Percentiles rank a stretch among this genome's conserved stretches.
These are phyloP conservation scores for Huntiella decipiens DNA, from an alignment of 2,329 filamentous ascomycete genomes.

Conservation along the genomic window DNA sequence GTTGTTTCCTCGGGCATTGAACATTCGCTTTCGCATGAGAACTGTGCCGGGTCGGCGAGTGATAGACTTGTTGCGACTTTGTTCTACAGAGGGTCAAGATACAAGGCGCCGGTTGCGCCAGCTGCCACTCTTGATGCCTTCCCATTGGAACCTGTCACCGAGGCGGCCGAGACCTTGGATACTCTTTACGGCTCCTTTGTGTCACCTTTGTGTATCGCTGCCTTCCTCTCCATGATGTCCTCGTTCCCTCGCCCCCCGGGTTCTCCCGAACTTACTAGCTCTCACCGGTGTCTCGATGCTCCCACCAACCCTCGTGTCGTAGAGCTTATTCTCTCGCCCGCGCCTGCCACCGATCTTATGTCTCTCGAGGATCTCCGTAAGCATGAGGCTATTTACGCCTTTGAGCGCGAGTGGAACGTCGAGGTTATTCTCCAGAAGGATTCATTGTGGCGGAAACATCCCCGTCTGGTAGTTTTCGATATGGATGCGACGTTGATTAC, in stretches of 20 bases:
- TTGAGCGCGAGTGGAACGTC: constrained; percentile 77
- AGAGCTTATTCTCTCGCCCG: constrained; percentile 44
- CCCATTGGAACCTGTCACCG: constrained; percentile 38
- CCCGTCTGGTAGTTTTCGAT: constrained; percentile 82
- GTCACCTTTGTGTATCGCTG: constrained; percentile 44
- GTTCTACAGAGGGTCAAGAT: constrained; percentile 33
- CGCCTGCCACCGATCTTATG: constrained; percentile 42
- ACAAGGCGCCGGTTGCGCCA: constrained; percentile 26
- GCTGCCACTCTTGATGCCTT: constrained; percentile 38
- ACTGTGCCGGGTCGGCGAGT: constrained; percentile 33
- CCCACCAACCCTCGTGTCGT: constrained; percentile 42
- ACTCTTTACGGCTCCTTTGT: constrained; percentile 48
- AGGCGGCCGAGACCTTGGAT: constrained; percentile 38
- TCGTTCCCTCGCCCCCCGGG: constrained; percentile 36
- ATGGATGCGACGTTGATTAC: constrained; percentile 98
- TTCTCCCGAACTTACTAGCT: constrained; percentile 35
- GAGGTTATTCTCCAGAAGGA: constrained; percentile 64
- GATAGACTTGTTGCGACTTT: constrained; percentile 42
- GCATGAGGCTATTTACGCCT: constrained; percentile 64
- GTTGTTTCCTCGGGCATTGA: constrained; percentile 42
- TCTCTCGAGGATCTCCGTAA: constrained; percentile 52
- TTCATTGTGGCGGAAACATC: constrained; percentile 55
- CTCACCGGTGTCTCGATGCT: constrained; percentile 46
- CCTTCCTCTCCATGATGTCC: constrained; percentile 47
- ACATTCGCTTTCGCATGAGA: constrained; percentile 43